Base-by-base conservation (phyloP, 2,329 filamentous ascomycete genomes). In the Ascochyta fabae region DNA sequence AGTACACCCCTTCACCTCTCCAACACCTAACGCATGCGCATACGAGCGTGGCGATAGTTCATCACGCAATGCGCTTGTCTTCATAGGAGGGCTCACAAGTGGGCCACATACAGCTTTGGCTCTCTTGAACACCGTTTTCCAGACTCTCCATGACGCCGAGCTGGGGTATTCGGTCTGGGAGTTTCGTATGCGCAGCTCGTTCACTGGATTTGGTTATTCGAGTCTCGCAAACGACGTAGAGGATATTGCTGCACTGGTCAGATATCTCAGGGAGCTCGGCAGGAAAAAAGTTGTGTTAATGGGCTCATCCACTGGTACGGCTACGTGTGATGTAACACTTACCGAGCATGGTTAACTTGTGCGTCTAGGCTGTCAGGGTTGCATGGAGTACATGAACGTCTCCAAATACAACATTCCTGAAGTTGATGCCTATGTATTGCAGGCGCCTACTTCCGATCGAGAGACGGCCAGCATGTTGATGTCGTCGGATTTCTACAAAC, bases 181-280 rank as follows among this genome's bases (percentile, higher is more conserved):
- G 3, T 55, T 63, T 15, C 61, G 58, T 12, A 63, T 62, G 58
- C 58, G 58, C 7, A 63, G 58, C 22, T 61, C 53, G 8, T 65
- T 63, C 35, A 63, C 53, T 3, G 60, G 60, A 0, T 61, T 61
- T 34, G 60, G 60, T 6, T 60, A 57, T 47, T 63, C 60, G 6
- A 61, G 56, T 44, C 40, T 63, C 2, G 38, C 53, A 15, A 60
- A 63, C 15, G 60, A 63, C 42, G 56, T 44, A 2, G 29, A 64
- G 22, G 58, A 64, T 31, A 42, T 60, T 10, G 40, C 49, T 31
- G 54, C 45, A 15, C 22, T 63, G 16, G 54, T 64, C 8, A 24
- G 9, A 13, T 60, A 65, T 41, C 47, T 62, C n/a, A 50, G 44
- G 16, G 29, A 12, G 12, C 4, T 57, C 23, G 45, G 47, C 24